Evolutionary conservation across 305 asterid genomes (phyloP).

Genomic region (Fraxinus dipetala): DNA sequence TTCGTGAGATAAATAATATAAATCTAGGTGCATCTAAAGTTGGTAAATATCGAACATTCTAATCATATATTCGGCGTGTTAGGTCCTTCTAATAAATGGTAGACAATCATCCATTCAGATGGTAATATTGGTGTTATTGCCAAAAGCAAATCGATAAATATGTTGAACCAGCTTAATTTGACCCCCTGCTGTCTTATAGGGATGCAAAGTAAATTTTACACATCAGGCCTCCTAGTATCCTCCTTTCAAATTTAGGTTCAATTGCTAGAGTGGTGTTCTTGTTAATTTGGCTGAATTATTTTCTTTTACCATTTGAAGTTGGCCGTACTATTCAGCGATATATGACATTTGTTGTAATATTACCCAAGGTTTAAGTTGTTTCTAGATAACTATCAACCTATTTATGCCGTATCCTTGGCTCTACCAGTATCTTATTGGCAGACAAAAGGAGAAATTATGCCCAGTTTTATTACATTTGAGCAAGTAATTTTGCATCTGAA

Average conservation of each 20-base stretch:
- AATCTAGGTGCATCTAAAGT: not conserved
- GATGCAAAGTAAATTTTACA: not conserved
- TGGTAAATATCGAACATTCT: not conserved
- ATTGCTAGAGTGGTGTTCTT: not conserved
- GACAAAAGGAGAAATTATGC: not conserved
- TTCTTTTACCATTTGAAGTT: not conserved
- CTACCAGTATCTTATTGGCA: not conserved
- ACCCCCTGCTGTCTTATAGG: not conserved
- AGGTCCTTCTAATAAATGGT: not conserved
- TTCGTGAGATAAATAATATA: not conserved
- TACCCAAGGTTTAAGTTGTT: not conserved
- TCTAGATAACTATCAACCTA: not conserved
- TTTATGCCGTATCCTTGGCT: constrained; percentile 10
- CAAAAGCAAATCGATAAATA: not conserved
- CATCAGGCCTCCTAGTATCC: not conserved
- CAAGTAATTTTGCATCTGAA: constrained; percentile 2
- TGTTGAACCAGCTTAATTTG: not conserved
- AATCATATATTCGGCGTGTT: not conserved
- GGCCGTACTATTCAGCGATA: not conserved
- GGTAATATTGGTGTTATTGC: not conserved
- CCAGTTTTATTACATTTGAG: constrained; percentile 21
- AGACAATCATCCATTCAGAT: not conserved
- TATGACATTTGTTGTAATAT: not conserved
- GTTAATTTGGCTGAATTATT: not conserved
- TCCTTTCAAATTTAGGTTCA: not conserved